Base-by-base conservation (phyloP, 768 basidiomycete species). In the Leccinum obscurum region DNA sequence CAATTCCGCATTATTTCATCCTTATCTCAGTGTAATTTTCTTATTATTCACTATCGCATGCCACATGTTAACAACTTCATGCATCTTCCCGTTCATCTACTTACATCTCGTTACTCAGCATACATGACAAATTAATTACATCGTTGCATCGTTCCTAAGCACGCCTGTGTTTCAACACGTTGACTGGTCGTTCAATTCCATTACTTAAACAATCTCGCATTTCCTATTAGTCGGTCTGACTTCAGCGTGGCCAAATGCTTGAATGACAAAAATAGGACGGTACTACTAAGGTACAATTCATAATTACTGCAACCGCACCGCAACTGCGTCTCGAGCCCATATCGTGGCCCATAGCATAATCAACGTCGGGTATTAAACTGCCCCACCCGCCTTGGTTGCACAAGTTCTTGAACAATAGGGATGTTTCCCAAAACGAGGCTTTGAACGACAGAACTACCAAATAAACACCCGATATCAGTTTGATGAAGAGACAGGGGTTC, bases 361-460 rank as follows among this genome's bases (percentile, higher is more conserved):
- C 22, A 22, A 13, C n/a, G 5, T 41, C 15, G 0, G 17, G 44
- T 37, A 30, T 69, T 56, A 72, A 39, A 59, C 46, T 4, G 58
- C n/a, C 35, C 66, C 66, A 6, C 62, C 55, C 4, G 69, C 70
- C 55, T 62, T 67, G 51, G 64, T 58, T 7, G 74, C 73, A 44
- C 73, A 74, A 14, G 73, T 72, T 58, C 59, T 71, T 17, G 74
- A 75, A 46, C 74, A 74, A 37, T 73, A 75, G 3, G 70, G 69
- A 55, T 76, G 70, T 49, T 72, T 74, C 46, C 74, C 74, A 52
- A 68, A 73, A 34, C 66, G 75, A 37, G 70, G 72, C 30, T 71
- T 72, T 26, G 60, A 63, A 52, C 56, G 74, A 60, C 74, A 74
- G 51, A 69, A 64, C 72, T 74, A 15, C 11, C 41, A 35, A 48